Base-by-base conservation (phyloP, 23 red algal genomes). In the Gracilaria domingensis region DNA sequence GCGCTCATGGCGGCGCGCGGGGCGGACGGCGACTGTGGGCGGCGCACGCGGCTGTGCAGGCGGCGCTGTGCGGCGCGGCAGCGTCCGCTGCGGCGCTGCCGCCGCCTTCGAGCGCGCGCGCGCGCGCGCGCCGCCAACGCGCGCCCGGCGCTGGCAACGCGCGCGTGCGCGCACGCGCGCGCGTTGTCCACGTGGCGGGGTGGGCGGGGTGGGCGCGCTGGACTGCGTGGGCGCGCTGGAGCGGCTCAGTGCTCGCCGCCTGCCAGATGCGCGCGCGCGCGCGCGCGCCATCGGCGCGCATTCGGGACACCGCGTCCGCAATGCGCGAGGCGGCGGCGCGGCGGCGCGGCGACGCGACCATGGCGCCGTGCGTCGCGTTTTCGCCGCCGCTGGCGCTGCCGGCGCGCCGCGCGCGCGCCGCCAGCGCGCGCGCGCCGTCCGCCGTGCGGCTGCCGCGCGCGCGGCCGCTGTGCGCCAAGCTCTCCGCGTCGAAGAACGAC, bases 1-100 rank as follows among this genome's bases (percentile, higher is more conserved):
- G 17, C 39, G 72, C 72, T 77, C 72, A 77, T 77, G 72, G 72
- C 39, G 11, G 72, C 39, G 70, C 25, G 60, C 60, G 60, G 8
- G 23, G 7, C 20, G n/a, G n/a, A n/a, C n/a, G n/a, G n/a, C n/a
- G n/a, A n/a, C n/a, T n/a, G n/a, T n/a, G n/a, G n/a, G n/a, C n/a
- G n/a, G n/a, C n/a, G n/a, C n/a, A n/a, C n/a, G n/a, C n/a, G n/a
- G n/a, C 23, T 21, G 60, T 11, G 60, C 60, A 12, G 25, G 18
- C 18, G 56, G 56, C 56, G 56, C 17, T 8, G 17, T 53, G 49
- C n/a, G n/a, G n/a, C n/a, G n/a, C n/a, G n/a, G n/a, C n/a, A n/a
- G n/a, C n/a, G n/a, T n/a, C 42, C 4, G 42, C 42, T 45, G 42
- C 42, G 4, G 42, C 42, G 42, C 11, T 45, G n/a, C n/a, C 42